Base-by-base conservation (phyloP, 305 asterid species). In the Coffea humblotiana region DNA sequence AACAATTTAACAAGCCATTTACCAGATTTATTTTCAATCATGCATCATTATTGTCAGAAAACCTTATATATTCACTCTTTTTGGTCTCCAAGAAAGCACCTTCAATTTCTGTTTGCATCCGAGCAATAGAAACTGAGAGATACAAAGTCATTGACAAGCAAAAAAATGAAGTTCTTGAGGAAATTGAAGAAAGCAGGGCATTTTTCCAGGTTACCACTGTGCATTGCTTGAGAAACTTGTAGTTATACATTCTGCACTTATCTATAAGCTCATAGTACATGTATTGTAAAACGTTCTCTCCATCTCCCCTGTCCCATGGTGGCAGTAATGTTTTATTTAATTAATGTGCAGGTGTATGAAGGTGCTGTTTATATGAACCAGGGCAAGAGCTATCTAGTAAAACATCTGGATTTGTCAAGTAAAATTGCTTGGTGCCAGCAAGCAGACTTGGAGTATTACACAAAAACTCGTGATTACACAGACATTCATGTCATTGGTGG, bases 311-410 rank as follows among this genome's bases (percentile, higher is more conserved):
- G 12, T 11, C n/a, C 19, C 49, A 71, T 48, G 65, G 64, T 25
- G 69, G 27, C 25, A n/a, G 60, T 74, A 56, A 43, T 63, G 74
- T 85, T 74, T 83, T 71, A 72, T 64, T 69, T 71, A 25, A 65
- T 63, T 60, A 77, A 75, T 84, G 71, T 87, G 76, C 92, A 95
- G 99, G 97, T 93, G 61, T 93, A 92, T 87, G 99, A 95, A 78
- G 99, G 98, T 86, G 99, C 99, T 27, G 94, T 91, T 70, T 95
- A 95, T 84, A 85, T 95, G 98, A 92, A 95, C 83, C 99, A 95
- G 85, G 99, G 97, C 85, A 92, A 91, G 82, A 90, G 89, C 16
- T 93, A 89, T 87, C 96, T 95, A 73, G 97, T 95, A 80, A 91
- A 91, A 80, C 88, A 88, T 78, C 83, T 95, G 84, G 98, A 95